These are phyloP conservation scores for Pleurozium schreberi DNA, from an alignment of 225 moss, liverwort and hornwort species.

Conservation along the genomic window DNA sequence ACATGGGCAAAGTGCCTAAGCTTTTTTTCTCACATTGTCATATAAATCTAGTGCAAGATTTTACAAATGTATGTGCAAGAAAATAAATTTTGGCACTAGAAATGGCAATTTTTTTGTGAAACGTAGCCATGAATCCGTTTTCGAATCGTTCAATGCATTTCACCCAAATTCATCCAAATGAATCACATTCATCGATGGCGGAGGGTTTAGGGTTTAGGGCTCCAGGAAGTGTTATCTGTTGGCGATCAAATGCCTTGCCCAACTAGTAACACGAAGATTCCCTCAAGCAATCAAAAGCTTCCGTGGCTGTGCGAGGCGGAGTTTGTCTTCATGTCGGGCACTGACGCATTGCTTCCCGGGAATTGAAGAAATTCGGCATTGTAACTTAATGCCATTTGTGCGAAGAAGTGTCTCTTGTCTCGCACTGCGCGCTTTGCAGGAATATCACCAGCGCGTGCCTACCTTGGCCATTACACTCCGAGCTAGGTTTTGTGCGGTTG, in stretches of 20 bases:
- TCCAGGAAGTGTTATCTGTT: not conserved
- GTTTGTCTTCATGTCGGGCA: too few relatives aligned
- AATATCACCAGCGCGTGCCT: not conserved
- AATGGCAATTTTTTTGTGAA: too few relatives aligned
- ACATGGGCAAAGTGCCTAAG: rapidly evolving
- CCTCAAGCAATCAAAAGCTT: not conserved
- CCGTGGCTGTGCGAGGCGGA: not conserved
- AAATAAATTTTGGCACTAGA: not conserved
- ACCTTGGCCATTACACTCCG: not conserved
- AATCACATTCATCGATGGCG: not conserved
- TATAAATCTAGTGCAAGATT: not conserved
- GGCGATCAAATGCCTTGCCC: not conserved
- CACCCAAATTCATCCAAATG: not conserved
- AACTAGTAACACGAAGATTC: not conserved
- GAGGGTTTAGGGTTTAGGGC: not conserved
- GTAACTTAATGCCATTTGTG: not conserved
- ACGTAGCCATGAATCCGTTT: not conserved
- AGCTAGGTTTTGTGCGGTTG: not conserved
- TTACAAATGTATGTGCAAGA: rapidly evolving
- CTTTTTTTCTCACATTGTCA: too few relatives aligned
- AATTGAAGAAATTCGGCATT: not conserved
- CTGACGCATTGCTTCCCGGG: not conserved
- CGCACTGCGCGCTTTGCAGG: not conserved
- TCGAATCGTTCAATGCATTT: not conserved
- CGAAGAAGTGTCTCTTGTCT: not conserved